Evolutionary conservation across 106 monocot genomes (phyloP).

Genomic region (Amphibolis antarctica): DNA sequence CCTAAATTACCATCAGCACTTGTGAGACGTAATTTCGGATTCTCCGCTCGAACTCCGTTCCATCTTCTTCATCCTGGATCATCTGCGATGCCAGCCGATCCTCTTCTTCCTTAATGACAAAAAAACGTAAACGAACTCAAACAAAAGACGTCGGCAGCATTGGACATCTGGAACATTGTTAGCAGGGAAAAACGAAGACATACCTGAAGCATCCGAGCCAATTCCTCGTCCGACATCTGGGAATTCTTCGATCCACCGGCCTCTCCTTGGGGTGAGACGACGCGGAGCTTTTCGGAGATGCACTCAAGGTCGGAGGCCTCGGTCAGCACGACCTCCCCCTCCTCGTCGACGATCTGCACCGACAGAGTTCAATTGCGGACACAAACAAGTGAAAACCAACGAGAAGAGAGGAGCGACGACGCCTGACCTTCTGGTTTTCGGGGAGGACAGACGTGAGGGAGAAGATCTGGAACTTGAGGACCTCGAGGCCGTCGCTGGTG

Average conservation of each 20-base stretch:
- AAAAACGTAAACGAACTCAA: neutral
- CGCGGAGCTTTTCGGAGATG: constrained; percentile 42
- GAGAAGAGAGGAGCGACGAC: neutral
- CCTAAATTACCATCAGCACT: constrained; percentile 45
- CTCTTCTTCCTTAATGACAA: constrained; percentile 58
- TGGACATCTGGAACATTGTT: no score
- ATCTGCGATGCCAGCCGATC: constrained; percentile 65
- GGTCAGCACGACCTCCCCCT: constrained; percentile 22
- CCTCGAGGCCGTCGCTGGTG: constrained; percentile 64
- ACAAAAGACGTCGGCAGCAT: neutral
- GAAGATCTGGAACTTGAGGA: constrained; percentile 80
- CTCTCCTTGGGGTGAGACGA: constrained; percentile 28
- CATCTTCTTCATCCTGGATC: constrained; percentile 5
- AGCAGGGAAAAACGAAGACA: no score
- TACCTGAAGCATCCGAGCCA: constrained; percentile 77
- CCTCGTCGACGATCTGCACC: constrained; percentile 41
- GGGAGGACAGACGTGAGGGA: constrained; percentile 76
- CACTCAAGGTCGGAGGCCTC: constrained; percentile 51
- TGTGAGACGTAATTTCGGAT: constrained; percentile 41
- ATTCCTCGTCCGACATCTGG: constrained; percentile 55
- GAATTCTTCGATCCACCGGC: constrained; percentile 1
- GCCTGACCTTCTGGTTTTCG: constrained; percentile 54
- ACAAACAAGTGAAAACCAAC: no score
- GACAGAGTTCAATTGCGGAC: no score
- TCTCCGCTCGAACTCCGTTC: constrained; percentile 40